These are phyloP conservation scores for Marasmius sp. DNA, from an alignment of 1,284 basidiomycete species.

Conservation along the genomic window DNA sequence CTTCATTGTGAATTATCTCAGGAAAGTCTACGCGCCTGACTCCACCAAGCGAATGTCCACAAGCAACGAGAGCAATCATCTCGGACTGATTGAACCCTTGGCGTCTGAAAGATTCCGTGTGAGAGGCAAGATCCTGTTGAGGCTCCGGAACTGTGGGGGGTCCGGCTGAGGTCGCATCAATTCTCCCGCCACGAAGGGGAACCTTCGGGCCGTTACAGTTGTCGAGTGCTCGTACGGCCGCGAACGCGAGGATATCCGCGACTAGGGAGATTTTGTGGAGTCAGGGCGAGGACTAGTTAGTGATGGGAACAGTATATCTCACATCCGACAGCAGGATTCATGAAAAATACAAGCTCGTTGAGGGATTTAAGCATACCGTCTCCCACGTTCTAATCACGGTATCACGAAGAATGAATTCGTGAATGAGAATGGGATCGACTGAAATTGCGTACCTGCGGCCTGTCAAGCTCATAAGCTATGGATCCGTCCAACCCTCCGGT, in stretches of 20 bases:
- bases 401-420: not conserved
- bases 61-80: slow-evolving; percentile 33
- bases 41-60: slow-evolving; percentile 32
- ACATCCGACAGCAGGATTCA: slow-evolving; percentile 19
- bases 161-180: slow-evolving; percentile 26
- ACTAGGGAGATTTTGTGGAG: slow-evolving; percentile 13
- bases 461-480: slow-evolving; percentile 33
- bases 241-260: slow-evolving; percentile 29
- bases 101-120: slow-evolving; percentile 23
- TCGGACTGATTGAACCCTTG: slow-evolving; percentile 28
- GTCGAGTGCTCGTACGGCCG: slow-evolving; percentile 24
- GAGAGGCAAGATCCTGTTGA: slow-evolving; percentile 24
- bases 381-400: slow-evolving; percentile 31
- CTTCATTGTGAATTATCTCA: slow-evolving; percentile 16
- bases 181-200: slow-evolving; percentile 29
- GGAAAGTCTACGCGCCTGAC: slow-evolving; percentile 32
- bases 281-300: too few relatives aligned
- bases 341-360: slow-evolving; percentile 38
- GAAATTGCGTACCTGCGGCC: slow-evolving; percentile 25
- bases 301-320: not conserved
- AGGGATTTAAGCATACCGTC: slow-evolving; percentile 37
- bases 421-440: not conserved
- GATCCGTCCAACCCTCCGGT: slow-evolving; percentile 37
- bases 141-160: slow-evolving; percentile 28
- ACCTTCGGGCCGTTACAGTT: slow-evolving; percentile 29